These are phyloP conservation scores for Sonneratia caseolaris DNA, from an alignment of 345 rosid species.

Conservation along the genomic window DNA sequence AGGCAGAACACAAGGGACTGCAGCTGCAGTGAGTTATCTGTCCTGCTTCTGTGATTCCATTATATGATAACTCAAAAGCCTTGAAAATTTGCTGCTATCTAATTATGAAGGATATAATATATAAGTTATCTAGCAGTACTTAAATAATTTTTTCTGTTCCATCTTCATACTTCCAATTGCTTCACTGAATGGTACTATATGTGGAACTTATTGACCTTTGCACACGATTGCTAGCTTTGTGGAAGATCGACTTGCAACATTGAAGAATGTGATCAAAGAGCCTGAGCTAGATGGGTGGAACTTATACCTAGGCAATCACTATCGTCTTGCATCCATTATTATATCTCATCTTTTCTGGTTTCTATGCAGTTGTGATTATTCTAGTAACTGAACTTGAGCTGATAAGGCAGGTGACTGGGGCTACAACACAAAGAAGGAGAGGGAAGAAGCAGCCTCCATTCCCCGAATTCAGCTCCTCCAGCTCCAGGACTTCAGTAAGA, in stretches of 20 bases:
- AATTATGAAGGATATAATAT: background rate
- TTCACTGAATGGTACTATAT: background rate
- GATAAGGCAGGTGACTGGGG: conserved; percentile 53
- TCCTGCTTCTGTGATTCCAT: background rate
- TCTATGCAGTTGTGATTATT: background rate
- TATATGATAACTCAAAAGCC: background rate
- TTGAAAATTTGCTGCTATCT: background rate
- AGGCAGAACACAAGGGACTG: conserved; percentile 71
- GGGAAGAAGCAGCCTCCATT: conserved; percentile 66
- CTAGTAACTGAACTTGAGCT: conserved; percentile 6
- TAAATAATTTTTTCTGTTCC: background rate
- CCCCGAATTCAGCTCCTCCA: conserved; percentile 62
- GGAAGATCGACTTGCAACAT: conserved; percentile 86
- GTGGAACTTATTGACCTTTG: conserved; percentile 2
- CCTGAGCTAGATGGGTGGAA: conserved; percentile 80
- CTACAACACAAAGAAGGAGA: conserved; percentile 67
- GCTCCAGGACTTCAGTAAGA: conserved; percentile 68
- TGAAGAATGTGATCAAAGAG: conserved; percentile 82
- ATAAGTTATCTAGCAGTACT: background rate
- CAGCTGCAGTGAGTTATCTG: conserved; percentile 42
- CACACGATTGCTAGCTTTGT: conserved; percentile 47
- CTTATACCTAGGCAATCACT: conserved; percentile 53
- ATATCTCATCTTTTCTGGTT: background rate
- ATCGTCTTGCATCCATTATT: background rate
- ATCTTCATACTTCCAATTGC: background rate